Evolutionary conservation across 331 rosid species (phyloP).

Genomic region (Pyracantha coccinea): DNA sequence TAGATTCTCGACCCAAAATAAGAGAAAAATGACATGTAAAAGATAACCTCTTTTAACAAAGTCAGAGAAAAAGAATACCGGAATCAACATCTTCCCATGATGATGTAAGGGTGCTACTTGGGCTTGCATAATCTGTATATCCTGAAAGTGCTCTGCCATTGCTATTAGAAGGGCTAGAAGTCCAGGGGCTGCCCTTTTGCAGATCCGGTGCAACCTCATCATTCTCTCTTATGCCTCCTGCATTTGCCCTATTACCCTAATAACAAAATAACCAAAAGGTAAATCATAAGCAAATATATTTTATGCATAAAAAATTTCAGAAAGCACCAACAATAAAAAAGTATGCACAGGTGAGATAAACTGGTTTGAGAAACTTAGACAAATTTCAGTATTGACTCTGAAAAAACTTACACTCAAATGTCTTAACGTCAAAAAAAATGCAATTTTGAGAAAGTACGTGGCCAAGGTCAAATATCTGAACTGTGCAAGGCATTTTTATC

Average conservation of each 20-base stretch:
- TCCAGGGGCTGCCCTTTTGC: constrained; percentile 37
- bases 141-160: constrained; percentile 42
- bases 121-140: constrained; percentile 60
- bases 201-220: constrained; percentile 51
- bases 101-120: constrained; percentile 55
- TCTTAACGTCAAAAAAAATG: neutral
- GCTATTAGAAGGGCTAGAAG: constrained; percentile 39
- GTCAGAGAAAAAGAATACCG: constrained; percentile 37
- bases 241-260: constrained; percentile 71
- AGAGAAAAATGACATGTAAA: constrained; percentile 6
- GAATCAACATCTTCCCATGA: constrained; percentile 85
- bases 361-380: neutral
- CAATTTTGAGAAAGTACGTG: neutral
- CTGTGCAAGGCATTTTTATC: neutral
- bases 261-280: constrained; percentile 2
- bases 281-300: neutral
- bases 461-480: neutral
- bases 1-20: neutral
- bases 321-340: neutral
- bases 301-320: neutral
- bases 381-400: neutral
- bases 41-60: constrained; percentile 8
- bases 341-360: neutral
- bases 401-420: neutral
- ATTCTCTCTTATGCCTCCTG: constrained; percentile 44